These are phyloP conservation scores for Apiospora pterosperma DNA, from an alignment of 2,329 filamentous ascomycete species.

Conservation along the genomic window DNA sequence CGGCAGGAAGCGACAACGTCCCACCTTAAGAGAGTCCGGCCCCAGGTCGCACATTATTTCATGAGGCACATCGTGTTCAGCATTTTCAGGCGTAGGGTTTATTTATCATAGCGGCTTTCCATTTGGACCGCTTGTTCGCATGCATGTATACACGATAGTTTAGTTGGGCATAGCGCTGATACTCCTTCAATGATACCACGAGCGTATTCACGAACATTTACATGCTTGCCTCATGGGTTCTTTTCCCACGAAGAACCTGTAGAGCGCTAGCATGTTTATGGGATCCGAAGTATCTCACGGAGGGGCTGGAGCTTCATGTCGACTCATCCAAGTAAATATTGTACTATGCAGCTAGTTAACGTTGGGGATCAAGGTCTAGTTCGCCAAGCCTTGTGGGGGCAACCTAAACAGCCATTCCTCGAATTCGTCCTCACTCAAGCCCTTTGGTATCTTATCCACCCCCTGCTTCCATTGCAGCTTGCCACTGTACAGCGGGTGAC, in stretches of 20 bases:
- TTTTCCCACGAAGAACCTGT: background rate
- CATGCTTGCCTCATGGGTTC: background rate
- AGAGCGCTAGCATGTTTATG: background rate
- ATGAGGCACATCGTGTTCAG: background rate
- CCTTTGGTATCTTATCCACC: conserved; percentile 5
- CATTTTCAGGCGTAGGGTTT: background rate
- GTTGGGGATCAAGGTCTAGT: background rate
- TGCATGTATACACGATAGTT: background rate
- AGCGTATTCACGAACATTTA: background rate
- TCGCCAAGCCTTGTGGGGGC: background rate
- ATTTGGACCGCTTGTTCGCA: background rate
- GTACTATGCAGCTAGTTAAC: background rate
- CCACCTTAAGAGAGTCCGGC: background rate
- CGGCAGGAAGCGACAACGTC: conserved; percentile 1
- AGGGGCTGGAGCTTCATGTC: background rate
- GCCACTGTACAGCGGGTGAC: background rate
- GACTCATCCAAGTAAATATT: background rate
- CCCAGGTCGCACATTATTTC: background rate
- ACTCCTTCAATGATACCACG: background rate
- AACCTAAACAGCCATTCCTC: conserved; percentile 5
- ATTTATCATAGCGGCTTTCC: background rate
- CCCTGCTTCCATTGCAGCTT: conserved; percentile 6
- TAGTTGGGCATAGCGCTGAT: background rate
- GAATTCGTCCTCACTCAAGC: background rate
- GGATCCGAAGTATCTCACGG: background rate